phyloP scores from a whole-genome alignment of 176 grass and related monocot species.

The Calamus simplicifolius region DNA sequence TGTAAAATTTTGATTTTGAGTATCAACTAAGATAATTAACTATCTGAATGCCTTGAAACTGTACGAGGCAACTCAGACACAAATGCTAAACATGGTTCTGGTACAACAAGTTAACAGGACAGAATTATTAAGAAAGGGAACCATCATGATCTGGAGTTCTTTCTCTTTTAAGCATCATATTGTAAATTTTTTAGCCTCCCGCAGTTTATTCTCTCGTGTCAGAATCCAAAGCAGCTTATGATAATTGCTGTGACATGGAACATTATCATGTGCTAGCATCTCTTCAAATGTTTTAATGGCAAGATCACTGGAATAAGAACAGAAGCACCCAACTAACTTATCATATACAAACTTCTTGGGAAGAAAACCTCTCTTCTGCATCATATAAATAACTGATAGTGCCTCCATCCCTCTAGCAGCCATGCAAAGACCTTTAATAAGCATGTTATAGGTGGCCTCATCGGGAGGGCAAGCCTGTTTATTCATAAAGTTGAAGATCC shows the following conservation, averaged over 20 bases:
- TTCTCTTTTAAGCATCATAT: constrained; percentile 21
- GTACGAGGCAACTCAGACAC: no score
- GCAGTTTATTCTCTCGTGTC: constrained; percentile 4
- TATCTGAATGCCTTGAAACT: no score
- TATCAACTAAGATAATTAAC: no score
- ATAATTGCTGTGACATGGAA: constrained; percentile 3
- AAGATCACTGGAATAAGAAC: constrained; percentile 16
- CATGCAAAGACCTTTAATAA: constrained; percentile 16
- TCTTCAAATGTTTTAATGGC: constrained; percentile 21
- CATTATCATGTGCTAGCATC: constrained; percentile 24
- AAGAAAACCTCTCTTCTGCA: constrained; percentile 31
- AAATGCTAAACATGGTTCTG: no score
- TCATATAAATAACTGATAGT: constrained; percentile 26
- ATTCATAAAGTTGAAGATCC: constrained; percentile 25
- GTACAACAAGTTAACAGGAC: no score
- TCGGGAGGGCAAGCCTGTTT: constrained; percentile 7
- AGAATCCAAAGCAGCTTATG: constrained; percentile 6
- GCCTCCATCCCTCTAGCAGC: constrained; percentile 18
- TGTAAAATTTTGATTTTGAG: no score
- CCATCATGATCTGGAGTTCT: not conserved
- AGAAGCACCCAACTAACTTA: constrained; percentile 16
- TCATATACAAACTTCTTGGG: constrained; percentile 22
- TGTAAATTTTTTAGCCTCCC: constrained; percentile 8
- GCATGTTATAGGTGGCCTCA: constrained; percentile 17
- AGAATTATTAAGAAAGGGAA: no score